These are phyloP conservation scores for Pseudogymnoascus verrucosus DNA, from an alignment of 2,329 filamentous ascomycete species.

Conservation along the genomic window DNA sequence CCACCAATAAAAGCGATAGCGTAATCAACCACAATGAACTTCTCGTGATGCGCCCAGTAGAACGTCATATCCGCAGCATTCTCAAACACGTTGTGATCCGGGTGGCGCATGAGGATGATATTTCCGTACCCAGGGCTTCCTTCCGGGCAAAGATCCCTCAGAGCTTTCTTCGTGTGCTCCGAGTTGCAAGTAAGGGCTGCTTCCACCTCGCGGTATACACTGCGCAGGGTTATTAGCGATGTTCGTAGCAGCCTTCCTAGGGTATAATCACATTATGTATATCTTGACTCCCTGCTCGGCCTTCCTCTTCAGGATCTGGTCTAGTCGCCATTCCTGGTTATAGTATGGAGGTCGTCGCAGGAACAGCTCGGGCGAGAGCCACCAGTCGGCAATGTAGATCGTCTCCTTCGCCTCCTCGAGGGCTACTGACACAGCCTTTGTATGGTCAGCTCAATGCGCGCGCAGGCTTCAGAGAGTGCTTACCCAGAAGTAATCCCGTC, in stretches of 20 bases:
- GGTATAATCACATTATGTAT: conserved; percentile 52
- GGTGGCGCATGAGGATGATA: conserved; percentile 82
- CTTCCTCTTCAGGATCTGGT: conserved; percentile 76
- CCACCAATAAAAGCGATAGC: conserved; percentile 87
- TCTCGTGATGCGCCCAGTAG: conserved; percentile 97
- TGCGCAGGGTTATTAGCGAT: conserved; percentile 25
- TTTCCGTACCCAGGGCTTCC: conserved; percentile 79
- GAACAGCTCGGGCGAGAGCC: conserved; percentile 85
- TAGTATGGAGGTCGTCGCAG: conserved; percentile 73
- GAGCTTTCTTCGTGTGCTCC: conserved; percentile 80
- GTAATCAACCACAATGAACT: conserved; percentile 93
- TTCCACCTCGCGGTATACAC: conserved; percentile 39
- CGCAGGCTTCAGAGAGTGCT: conserved; percentile 14
- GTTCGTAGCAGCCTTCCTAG: conserved; percentile 70
- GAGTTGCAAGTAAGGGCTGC: conserved; percentile 87
- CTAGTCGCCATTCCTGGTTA: conserved; percentile 80
- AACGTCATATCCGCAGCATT: conserved; percentile 94
- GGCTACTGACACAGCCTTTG: conserved; percentile 68
- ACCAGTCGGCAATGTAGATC: conserved; percentile 97
- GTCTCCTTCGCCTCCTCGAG: conserved; percentile 85
- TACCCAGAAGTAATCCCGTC: conserved; percentile 85
- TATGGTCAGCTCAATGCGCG: neutral
- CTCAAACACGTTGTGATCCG: conserved; percentile 90
- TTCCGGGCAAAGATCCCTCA: conserved; percentile 71
- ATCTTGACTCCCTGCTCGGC: conserved; percentile 94